Percentiles rank a stretch among this genome's conserved stretches.
phyloP scores from a whole-genome alignment of 208 protist genomes.

The Trypanosoma rangeli region DNA sequence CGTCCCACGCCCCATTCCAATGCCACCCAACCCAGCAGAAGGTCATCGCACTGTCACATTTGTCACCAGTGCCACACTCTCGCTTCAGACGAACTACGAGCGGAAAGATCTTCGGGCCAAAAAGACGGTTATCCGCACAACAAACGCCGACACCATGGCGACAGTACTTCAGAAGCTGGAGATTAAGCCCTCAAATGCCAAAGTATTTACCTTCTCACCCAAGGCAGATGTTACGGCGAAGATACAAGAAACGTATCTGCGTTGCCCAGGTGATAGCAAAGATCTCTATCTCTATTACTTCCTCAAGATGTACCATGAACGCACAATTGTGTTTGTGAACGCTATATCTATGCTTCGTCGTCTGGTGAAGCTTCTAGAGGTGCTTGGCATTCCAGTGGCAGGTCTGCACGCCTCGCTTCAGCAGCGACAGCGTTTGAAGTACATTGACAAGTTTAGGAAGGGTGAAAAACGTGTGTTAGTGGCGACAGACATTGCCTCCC shows the following conservation, averaged over 20 bases:
- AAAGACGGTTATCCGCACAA: slow-evolving; percentile 82
- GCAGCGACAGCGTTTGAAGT: slow-evolving; percentile 97
- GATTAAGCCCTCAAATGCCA: slow-evolving; percentile 66
- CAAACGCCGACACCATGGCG: slow-evolving; percentile 75
- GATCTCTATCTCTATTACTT: slow-evolving; percentile 96
- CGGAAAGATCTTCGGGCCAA: slow-evolving; percentile 63
- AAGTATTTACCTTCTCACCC: slow-evolving; percentile 85
- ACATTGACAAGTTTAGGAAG: slow-evolving; percentile 92
- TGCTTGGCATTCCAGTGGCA: slow-evolving; percentile 83
- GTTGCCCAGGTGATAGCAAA: slow-evolving; percentile 94
- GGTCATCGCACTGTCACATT: slow-evolving; percentile 75
- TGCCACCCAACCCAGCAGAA: slow-evolving; percentile 68
- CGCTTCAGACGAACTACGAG: slow-evolving; percentile 88
- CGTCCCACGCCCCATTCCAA: slow-evolving; percentile 64
- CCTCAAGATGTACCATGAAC: slow-evolving; percentile 74
- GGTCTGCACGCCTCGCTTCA: slow-evolving; percentile 97
- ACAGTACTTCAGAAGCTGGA: slow-evolving; percentile 67
- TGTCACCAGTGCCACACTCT: slow-evolving; percentile 92
- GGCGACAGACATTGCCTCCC: slow-evolving; percentile 92
- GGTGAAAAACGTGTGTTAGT: slow-evolving; percentile 80
- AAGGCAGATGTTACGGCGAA: slow-evolving; percentile 68
- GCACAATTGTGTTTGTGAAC: slow-evolving; percentile 94
- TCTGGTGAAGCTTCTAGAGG: slow-evolving; percentile 89
- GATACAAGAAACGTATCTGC: slow-evolving; percentile 91
- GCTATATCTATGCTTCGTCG: slow-evolving; percentile 93